Base-by-base conservation (phyloP, 208 protist species). In the Wallacemonas sp. region DNA sequence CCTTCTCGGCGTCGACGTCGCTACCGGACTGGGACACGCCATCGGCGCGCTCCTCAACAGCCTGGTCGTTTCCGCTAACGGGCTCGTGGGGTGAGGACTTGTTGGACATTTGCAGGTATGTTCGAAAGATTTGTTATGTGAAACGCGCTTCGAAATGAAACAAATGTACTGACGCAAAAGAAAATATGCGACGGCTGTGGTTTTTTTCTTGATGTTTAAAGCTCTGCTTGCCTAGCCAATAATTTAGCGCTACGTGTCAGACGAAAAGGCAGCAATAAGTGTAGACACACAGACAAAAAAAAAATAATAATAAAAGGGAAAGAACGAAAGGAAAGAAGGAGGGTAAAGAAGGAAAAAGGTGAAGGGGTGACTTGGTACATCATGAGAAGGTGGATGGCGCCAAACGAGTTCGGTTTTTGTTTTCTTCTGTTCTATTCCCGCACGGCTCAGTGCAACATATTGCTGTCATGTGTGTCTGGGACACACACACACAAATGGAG, bases 41-140 rank as follows among this genome's bases (percentile, higher is more conserved):
- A 41, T 77, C 51, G 21, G 44, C 17, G n/a, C 1, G 51, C 39
- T 68, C 36, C 22, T 68, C 51, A 15, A 21, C 3, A 33, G 33
- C 58, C 9, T 6, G 8, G 24, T 63, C 41, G 39, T 47, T 51
- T 9, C 28, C 22, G 28, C 62, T 9, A 33, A 21, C 27, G 24
- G 31, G 28, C 47, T 70, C 66, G 27, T 72, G 41, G 2, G 56
- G 56, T 2, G 56, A 62, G 38, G 38, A 47, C 21, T 58, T 34
- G 17, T 39, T 58, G 51, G 51, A 58, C 28, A 38, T 38, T 34
- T 58, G 21, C 31, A n/a, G 4, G 51, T 39, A 26, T n/a, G n/a
- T n/a, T n/a, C n/a, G n/a, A n/a, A 31, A 58, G 41, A 39, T 58
- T 4, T 58, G 51, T 58, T 39, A 19, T 58, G 51, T 58, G 36